Percentiles rank a stretch among this genome's conserved stretches.
phyloP scores from a whole-genome alignment of 2,329 filamentous ascomycete species.

The Tolypocladium pustulatum region DNA sequence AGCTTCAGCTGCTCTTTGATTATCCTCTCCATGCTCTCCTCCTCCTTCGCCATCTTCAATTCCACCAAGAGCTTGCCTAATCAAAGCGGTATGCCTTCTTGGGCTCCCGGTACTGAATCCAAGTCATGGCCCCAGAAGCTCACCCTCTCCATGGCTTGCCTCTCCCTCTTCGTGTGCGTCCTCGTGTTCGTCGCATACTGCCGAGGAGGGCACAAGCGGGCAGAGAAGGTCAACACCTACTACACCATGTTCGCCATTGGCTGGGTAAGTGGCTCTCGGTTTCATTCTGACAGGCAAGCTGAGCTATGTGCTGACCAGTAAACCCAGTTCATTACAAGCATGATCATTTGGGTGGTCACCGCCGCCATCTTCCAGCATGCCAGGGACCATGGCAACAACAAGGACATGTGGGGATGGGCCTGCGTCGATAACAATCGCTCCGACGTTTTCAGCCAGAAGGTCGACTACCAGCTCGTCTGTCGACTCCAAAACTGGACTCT shows the following conservation, averaged over 20 bases:
- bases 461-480: constrained; percentile 86
- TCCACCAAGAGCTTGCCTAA: constrained; percentile 64
- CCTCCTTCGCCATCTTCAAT: constrained; percentile 89
- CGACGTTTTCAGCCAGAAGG: constrained; percentile 65
- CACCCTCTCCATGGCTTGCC: constrained; percentile 64
- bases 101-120: constrained; percentile 64
- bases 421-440: constrained; percentile 80
- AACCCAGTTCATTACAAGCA: constrained; percentile 67
- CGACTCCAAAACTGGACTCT: constrained; percentile 89
- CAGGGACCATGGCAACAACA: constrained; percentile 56
- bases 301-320: neutral
- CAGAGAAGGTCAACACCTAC: constrained; percentile 89
- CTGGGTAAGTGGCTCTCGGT: constrained; percentile 37
- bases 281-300: neutral
- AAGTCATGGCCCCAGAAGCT: constrained; percentile 76
- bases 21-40: constrained; percentile 78
- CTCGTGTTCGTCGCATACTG: constrained; percentile 78
- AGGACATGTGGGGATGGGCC: constrained; percentile 98
- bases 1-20: constrained; percentile 97
- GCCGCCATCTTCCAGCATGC: constrained; percentile 75
- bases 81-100: constrained; percentile 73
- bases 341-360: constrained; percentile 84
- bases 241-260: constrained; percentile 89
- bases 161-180: constrained; percentile 73
- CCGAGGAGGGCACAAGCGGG: constrained; percentile 75